A percentile compares a stretch with the other conserved stretches of the same genome.
Conservation (phyloP, 345 rosid genomes). For the Cardamine chenopodiifolia region DNA sequence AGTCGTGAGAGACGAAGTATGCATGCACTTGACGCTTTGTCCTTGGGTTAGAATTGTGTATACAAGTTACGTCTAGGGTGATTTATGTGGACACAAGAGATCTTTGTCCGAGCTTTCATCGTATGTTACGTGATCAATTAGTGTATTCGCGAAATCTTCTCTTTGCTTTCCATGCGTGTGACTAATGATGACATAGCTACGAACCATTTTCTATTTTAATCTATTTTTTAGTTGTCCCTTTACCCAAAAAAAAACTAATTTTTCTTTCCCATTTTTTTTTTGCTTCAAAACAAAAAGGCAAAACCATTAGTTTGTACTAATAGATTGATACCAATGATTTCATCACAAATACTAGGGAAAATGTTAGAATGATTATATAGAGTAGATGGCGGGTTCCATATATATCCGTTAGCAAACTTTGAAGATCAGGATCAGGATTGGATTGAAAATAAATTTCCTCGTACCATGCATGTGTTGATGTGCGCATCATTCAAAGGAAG, state of each 20-base stretch:
- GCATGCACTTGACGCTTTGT: conserved; percentile 13
- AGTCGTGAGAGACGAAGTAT: background rate
- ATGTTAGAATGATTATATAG: background rate
- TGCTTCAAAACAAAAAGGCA: no score
- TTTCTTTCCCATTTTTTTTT: background rate
- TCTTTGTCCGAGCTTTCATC: background rate
- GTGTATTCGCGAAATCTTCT: background rate
- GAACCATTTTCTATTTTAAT: background rate
- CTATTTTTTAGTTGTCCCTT: conserved; percentile 1
- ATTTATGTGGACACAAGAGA: conserved; percentile 6
- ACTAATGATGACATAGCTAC: conserved; percentile 6
- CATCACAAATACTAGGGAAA: background rate
- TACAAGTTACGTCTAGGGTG: background rate
- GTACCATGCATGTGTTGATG: background rate
- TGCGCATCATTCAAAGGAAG: background rate
- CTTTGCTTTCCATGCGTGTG: conserved; percentile 1
- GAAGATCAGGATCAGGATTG: no score
- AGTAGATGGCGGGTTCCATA: background rate
- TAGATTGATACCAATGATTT: background rate
- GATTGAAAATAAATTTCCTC: background rate
- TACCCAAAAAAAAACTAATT: background rate
- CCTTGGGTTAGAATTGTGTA: background rate
- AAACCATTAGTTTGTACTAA: background rate
- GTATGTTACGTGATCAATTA: conserved; percentile 4
- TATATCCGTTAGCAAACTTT: background rate